Percentiles rank a stretch among this genome's conserved stretches.
Conservation (phyloP, 371 early-diverging fungal genomes). For the Blastocladiella emersonii region DNA sequence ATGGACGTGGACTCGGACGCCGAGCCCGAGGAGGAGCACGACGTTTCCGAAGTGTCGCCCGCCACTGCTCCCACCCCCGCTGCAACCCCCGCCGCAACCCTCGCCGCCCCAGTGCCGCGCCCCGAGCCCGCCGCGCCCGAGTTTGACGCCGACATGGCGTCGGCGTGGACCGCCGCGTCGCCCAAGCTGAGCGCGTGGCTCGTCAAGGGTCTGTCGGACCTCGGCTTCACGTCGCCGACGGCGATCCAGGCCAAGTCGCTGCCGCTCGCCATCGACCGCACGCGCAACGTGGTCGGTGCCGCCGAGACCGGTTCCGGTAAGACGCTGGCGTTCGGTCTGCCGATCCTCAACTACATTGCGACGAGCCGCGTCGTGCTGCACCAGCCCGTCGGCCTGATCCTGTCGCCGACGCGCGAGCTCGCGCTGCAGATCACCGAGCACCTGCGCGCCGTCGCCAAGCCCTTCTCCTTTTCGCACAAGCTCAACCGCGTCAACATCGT, state of each 20-base stretch:
- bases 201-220: conserved; percentile 47
- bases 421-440: conserved; percentile 79
- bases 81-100: not conserved
- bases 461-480: conserved; percentile 3
- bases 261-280: conserved; percentile 45
- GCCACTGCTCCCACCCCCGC: not conserved
- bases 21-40: conserved; percentile 8
- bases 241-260: conserved; percentile 85
- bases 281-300: conserved; percentile 89
- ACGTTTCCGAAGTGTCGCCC: conserved; percentile 15
- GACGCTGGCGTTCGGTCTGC: conserved; percentile 82
- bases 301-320: conserved; percentile 97
- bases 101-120: not conserved
- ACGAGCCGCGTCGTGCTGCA: conserved; percentile 16
- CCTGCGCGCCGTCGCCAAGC: conserved; percentile 35
- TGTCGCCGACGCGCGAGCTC: conserved; percentile 87
- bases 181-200: conserved; percentile 33
- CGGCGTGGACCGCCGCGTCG: conserved; percentile 19
- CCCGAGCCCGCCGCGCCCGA: not conserved
- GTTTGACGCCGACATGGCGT: conserved; percentile 2
- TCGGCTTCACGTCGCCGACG: conserved; percentile 70
- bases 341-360: conserved; percentile 53
- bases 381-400: conserved; percentile 38
- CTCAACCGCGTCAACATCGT: conserved; percentile 25
- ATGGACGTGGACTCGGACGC: conserved; percentile 7